Percentiles rank a stretch among this genome's conserved stretches.
These are phyloP conservation scores for Ambrosia hybrid DNA, from an alignment of 140 eudicot genomes.

Conservation along the genomic window DNA sequence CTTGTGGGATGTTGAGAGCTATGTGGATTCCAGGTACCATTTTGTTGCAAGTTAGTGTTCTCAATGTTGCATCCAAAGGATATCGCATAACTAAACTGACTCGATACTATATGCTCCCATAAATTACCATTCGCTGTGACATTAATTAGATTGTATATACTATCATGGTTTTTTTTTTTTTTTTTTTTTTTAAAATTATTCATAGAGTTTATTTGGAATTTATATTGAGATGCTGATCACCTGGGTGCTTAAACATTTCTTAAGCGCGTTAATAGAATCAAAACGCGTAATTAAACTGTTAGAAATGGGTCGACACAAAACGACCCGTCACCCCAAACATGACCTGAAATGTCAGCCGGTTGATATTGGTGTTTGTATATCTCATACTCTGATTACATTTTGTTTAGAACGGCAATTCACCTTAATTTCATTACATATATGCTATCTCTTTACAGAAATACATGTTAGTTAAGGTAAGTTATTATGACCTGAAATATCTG, in stretches of 20 bases:
- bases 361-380: background rate
- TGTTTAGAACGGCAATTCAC: too few relatives aligned
- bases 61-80: constrained; percentile 16
- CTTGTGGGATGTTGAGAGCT: constrained; percentile 97
- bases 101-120: background rate
- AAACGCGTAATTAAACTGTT: too few relatives aligned
- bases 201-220: constrained; percentile 10
- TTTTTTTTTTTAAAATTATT: background rate
- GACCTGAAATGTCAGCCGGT: background rate
- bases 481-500: background rate
- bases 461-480: background rate
- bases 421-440: background rate
- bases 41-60: constrained; percentile 59
- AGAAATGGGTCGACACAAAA: too few relatives aligned
- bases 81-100: constrained; percentile 16
- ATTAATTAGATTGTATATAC: constrained; percentile 34
- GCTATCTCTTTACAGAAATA: background rate
- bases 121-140: background rate
- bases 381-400: background rate
- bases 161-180: constrained; percentile 9
- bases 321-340: background rate
- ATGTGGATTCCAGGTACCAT: constrained; percentile 90
- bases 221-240: background rate
- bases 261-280: background rate
- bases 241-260: background rate